Evolutionary conservation across 805 yeast species (phyloP), one percentile per base, ranked within the genome.

Genomic region (Zygosaccharomyces lentus): DNA sequence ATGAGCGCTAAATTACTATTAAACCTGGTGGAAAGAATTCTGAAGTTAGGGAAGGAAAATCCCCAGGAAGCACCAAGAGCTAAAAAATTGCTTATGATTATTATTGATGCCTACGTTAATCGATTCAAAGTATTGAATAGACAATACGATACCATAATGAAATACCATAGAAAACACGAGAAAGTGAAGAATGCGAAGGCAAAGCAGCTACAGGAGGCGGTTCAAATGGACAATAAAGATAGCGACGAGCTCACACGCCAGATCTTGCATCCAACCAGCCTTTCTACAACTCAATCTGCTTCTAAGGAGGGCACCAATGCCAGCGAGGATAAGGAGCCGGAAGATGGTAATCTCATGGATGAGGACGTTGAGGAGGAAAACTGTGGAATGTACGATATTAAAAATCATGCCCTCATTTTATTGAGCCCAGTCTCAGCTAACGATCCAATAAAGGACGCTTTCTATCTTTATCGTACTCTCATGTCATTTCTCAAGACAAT

Each of bases 1-100:
- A 89, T 93, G 97, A 86, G 96, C 67, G 96, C 97, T 2, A 91
- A 90, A 66, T 71, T 93, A 26, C 67, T 93, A 26, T 67, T 91
- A 51, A 95, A 93, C 64, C 71, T 95, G 56, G 91, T 93, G 16
- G 99, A 95, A 54, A 72, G 95, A 36, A 84, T 93, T 32, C 75
- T 85, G 77, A 84, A 85, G 57, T 66, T 90, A 55, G 70, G 70
- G 6, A 66, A 63, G 48, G 69, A 66, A 47, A 90, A 86, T 34
- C 84, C 85, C 43, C 86, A 86, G 54, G 76, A 79, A 23, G 96
- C 93, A 51, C 74, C 72, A n/a, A 63, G 73, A 55, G 69, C 70
- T 3, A 66, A 68, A 44, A 95, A 88, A 62, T 70, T 95, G 43
- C 78, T 89, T 68, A 79, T 93, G 77, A 74, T 85, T 31, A 89